Conservation (phyloP, 169 alveolate genomes). For the Theileria orientalis region DNA sequence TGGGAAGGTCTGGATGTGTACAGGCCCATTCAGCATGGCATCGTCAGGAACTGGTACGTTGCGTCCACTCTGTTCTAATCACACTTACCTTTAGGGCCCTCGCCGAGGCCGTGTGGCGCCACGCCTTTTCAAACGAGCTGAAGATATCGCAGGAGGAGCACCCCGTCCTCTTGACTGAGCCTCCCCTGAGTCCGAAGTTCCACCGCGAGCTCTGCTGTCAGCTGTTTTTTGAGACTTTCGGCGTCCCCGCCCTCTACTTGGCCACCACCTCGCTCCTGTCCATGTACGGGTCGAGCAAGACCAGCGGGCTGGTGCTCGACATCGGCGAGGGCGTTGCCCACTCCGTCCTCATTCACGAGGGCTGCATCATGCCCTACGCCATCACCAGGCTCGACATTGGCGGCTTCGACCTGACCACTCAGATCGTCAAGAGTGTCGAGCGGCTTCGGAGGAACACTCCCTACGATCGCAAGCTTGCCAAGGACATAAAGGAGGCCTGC, state of each 20-base stretch:
- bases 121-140: conserved; percentile 78
- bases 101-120: conserved; percentile 78
- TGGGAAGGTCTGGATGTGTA: neutral
- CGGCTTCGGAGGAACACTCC: conserved; percentile 6
- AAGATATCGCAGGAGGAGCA: conserved; percentile 80
- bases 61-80: neutral
- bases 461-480: conserved; percentile 34
- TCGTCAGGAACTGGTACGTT: conserved; percentile 79
- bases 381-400: conserved; percentile 85
- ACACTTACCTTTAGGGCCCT: conserved; percentile 11
- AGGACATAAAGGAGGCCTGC: conserved; percentile 49
- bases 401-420: conserved; percentile 88
- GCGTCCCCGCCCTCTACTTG: conserved; percentile 87
- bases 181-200: conserved; percentile 88
- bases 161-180: conserved; percentile 89
- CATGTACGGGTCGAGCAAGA: conserved; percentile 87
- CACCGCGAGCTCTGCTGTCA: conserved; percentile 88
- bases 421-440: conserved; percentile 15
- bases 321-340: conserved; percentile 93
- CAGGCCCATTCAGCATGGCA: conserved; percentile 78
- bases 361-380: conserved; percentile 86
- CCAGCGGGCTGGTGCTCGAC: conserved; percentile 91
- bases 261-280: conserved; percentile 88
- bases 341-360: conserved; percentile 89
- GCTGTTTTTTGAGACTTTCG: conserved; percentile 87